A percentile compares a stretch with the other conserved stretches of the same genome.
These are phyloP conservation scores for Mortierella polycephala DNA, from an alignment of 371 early-diverging fungal genomes.

Conservation along the genomic window DNA sequence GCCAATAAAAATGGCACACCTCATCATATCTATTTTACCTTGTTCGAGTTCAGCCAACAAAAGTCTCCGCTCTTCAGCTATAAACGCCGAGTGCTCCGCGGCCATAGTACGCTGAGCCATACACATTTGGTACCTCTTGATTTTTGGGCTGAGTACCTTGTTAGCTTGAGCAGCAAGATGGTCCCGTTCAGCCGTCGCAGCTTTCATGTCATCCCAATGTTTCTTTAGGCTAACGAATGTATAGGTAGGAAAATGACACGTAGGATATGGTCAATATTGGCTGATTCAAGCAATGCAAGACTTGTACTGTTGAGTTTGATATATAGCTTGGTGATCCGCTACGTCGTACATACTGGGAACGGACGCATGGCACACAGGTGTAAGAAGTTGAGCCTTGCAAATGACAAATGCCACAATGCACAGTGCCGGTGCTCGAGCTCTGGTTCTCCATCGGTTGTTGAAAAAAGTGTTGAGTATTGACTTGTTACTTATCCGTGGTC, in stretches of 20 bases:
- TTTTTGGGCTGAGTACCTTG: constrained; percentile 49
- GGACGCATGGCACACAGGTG: constrained; percentile 47
- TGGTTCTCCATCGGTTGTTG: constrained; percentile 28
- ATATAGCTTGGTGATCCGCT: neutral
- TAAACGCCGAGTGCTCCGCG: constrained; percentile 40
- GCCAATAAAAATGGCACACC: no score
- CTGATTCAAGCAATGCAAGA: neutral
- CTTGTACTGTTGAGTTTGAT: no score
- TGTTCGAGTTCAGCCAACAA: constrained; percentile 52
- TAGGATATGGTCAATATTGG: neutral
- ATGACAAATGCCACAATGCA: constrained; percentile 43
- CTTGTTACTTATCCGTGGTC: no score
- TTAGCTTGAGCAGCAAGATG: constrained; percentile 57
- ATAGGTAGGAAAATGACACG: neutral
- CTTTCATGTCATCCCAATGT: constrained; percentile 56
- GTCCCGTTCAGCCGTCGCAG: constrained; percentile 55
- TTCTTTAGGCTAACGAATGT: constrained; percentile 51
- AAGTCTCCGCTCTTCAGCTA: constrained; percentile 43
- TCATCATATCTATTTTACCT: constrained; percentile 38
- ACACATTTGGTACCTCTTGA: constrained; percentile 55
- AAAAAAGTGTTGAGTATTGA: neutral
- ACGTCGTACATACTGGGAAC: constrained; percentile 35
- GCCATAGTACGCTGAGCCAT: constrained; percentile 59
- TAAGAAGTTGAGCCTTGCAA: constrained; percentile 43
- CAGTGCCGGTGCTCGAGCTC: constrained; percentile 10